Base-by-base conservation (phyloP, 2,329 filamentous ascomycete species). In the Aureobasidium sp. region DNA sequence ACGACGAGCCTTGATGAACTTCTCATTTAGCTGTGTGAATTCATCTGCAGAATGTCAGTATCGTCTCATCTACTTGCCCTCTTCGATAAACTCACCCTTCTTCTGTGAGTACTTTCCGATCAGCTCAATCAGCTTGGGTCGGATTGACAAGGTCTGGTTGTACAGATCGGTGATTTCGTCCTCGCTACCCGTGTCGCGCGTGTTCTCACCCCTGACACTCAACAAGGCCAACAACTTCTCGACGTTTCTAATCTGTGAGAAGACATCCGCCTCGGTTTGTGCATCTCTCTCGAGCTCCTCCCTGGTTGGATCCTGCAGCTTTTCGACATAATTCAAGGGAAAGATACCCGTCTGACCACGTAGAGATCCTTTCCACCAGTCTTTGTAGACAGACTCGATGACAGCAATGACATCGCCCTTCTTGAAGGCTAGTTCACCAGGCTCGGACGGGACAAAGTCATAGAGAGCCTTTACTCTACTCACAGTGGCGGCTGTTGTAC, bases 61-160 rank as follows among this genome's bases (percentile, higher is more conserved):
- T 42, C 47, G 62, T 70, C 62, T 69, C 45, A 31, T 15, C 44
- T 63, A 7, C 22, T 19, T 24, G 14, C 22, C 22, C 24, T 24
- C 6, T n/a, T 31, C 7, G 1, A 31, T 6, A 22, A 24, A 42
- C 72, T 67, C 77, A 93, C 91, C 92, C 78, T 99, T 99, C 83
- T 96, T 97, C 73, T 99, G 94, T 11, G 94, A 97, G 73, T 99
- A 99, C 74, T 97, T 97, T 65, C 95, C 94, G 72, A 99, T 99
- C 54, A 99, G 79, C 77, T 97, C 95, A 72, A 99, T 97, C 65
- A 99, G 79, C 78, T 99, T 99, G 14, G 94, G 94, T 35, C 94
- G 84, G 70, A 99, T 99, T 3, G 92, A 90, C 66, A 97, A 76
- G 0, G 94, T 97, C 66, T 92, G 91, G 72, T 99, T 92, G 71